Conservation (phyloP, 768 basidiomycete species). For the Ramaria sp. region DNA sequence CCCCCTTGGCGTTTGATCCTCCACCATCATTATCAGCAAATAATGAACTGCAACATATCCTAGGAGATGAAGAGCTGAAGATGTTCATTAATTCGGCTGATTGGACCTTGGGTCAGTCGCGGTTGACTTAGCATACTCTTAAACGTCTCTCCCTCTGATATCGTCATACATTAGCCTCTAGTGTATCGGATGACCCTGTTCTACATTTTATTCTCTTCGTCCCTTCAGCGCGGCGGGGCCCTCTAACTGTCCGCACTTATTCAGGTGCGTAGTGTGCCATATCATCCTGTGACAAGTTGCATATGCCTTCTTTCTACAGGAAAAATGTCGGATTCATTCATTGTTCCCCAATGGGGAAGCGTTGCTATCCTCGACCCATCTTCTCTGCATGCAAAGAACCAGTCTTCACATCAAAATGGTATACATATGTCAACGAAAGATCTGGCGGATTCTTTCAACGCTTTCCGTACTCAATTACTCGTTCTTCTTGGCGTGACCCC, state of each 20-base stretch:
- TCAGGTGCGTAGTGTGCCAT: conserved; percentile 28
- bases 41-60: conserved; percentile 32
- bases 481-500: conserved; percentile 72
- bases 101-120: conserved; percentile 75
- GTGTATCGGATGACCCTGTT: conserved; percentile 87
- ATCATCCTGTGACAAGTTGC: background rate
- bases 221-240: conserved; percentile 58
- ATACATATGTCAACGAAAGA: conserved; percentile 31
- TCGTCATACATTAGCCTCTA: conserved; percentile 53
- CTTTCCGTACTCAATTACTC: conserved; percentile 64
- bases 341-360: conserved; percentile 91
- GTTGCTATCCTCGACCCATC: conserved; percentile 66
- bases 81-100: conserved; percentile 94
- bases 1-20: conserved; percentile 78
- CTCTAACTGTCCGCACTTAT: conserved; percentile 53
- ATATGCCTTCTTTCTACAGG: conserved; percentile 27
- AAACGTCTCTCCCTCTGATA: background rate
- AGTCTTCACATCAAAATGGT: conserved; percentile 16
- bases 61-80: conserved; percentile 76
- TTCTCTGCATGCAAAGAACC: conserved; percentile 14
- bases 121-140: background rate
- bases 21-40: conserved; percentile 22
- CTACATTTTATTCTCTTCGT: conserved; percentile 87
- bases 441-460: conserved; percentile 44
- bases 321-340: conserved; percentile 53